Evolutionary conservation across 2,329 filamentous ascomycete species (phyloP).

Genomic region (Cytospora mali): DNA sequence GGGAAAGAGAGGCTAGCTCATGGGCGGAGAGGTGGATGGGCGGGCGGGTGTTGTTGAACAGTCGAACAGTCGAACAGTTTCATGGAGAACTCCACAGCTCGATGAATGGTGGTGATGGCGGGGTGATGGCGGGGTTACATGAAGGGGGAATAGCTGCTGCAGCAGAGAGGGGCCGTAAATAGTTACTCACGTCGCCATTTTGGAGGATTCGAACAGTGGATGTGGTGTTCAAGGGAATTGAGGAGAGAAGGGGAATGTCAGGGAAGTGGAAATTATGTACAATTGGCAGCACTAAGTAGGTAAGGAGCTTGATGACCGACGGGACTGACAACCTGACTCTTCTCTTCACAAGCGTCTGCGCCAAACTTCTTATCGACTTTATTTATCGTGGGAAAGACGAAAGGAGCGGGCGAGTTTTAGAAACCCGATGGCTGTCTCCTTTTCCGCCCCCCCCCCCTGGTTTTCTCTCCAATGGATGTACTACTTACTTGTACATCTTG

Average conservation of each 20-base stretch:
- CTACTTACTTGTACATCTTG: slow-evolving; percentile 12
- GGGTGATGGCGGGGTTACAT: slow-evolving; percentile 32
- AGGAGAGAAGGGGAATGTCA: neutral
- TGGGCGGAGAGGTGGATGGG: neutral
- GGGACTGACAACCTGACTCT: slow-evolving; percentile 20
- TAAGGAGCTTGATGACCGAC: slow-evolving; percentile 27
- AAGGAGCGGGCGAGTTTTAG: slow-evolving; percentile 3
- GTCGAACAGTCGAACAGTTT: too few species aligned
- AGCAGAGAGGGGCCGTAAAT: neutral
- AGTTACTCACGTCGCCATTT: slow-evolving; percentile 33
- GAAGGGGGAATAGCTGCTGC: slow-evolving; percentile 5
- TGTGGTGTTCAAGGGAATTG: slow-evolving; percentile 1
- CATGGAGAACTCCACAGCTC: slow-evolving; percentile 11
- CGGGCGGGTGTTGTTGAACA: neutral
- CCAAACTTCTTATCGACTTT: slow-evolving; percentile 18
- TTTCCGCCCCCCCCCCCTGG: too few species aligned
- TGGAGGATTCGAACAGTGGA: neutral
- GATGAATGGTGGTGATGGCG: slow-evolving; percentile 30
- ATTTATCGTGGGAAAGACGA: slow-evolving; percentile 4
- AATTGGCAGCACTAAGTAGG: neutral
- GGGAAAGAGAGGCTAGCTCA: neutral
- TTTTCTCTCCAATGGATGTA: neutral
- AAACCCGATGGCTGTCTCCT: slow-evolving; percentile 16
- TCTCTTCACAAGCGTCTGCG: slow-evolving; percentile 13
- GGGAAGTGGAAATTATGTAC: slow-evolving; percentile 10